These are phyloP conservation scores for Epichloe sp. DNA, from an alignment of 2,329 filamentous ascomycete genomes.

Conservation along the genomic window DNA sequence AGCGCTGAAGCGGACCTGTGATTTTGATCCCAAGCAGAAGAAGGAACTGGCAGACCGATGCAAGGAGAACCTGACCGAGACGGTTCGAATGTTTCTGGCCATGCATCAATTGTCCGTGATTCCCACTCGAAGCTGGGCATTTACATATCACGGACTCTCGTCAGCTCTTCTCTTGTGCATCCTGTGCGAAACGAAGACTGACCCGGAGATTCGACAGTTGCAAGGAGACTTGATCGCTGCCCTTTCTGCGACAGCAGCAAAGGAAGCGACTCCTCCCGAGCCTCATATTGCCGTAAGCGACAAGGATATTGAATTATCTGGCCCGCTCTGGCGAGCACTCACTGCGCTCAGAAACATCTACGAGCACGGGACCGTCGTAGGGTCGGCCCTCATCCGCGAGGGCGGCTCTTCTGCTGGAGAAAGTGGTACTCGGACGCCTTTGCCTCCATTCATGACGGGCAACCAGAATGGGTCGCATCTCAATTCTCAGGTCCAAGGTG, in stretches of 20 bases:
- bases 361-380: conserved; percentile 47
- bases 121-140: conserved; percentile 54
- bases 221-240: conserved; percentile 52
- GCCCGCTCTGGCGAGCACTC: conserved; percentile 47
- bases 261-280: conserved; percentile 42
- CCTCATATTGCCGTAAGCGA: conserved; percentile 41
- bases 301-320: conserved; percentile 48
- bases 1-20: conserved; percentile 41
- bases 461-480: conserved; percentile 11
- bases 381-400: conserved; percentile 36
- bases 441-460: conserved; percentile 16
- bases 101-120: conserved; percentile 57
- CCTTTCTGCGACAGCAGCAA: conserved; percentile 49
- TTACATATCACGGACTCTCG: conserved; percentile 54
- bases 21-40: conserved; percentile 39
- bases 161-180: conserved; percentile 52
- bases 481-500: conserved; percentile 15
- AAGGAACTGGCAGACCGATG: conserved; percentile 42
- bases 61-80: conserved; percentile 50
- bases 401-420: conserved; percentile 30
- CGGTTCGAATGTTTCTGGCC: conserved; percentile 54
- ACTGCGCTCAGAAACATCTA: conserved; percentile 53
- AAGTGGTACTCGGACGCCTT: conserved; percentile 32
- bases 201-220: conserved; percentile 48
- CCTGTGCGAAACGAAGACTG: conserved; percentile 47